Conservation (phyloP, 495 filamentous ascomycete species). For the Penicillium waksmanii region DNA sequence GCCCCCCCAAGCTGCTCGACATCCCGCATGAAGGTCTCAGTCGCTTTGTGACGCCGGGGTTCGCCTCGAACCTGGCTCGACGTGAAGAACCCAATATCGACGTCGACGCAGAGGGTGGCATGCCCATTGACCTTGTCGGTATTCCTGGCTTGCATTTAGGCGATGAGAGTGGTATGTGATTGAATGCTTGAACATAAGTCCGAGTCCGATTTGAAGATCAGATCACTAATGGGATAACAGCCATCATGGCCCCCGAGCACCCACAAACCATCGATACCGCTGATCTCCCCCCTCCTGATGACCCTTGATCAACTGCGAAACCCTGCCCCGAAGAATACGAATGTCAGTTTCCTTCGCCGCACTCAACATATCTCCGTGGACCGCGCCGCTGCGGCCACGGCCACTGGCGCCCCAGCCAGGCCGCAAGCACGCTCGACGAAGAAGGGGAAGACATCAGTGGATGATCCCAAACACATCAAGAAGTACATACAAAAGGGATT, state of each 20-base stretch:
- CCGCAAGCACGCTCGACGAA: conserved; percentile 47
- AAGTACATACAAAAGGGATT: conserved; percentile 84
- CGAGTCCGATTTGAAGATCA: background rate
- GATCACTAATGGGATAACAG: conserved; percentile 44
- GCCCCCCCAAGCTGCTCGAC: conserved; percentile 90
- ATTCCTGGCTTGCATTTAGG: conserved; percentile 93
- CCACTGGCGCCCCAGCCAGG: conserved; percentile 38
- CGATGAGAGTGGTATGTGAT: conserved; percentile 85
- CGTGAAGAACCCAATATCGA: conserved; percentile 96
- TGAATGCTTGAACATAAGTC: background rate
- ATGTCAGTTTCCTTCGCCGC: conserved; percentile 89
- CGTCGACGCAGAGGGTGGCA: conserved; percentile 95
- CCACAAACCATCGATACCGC: conserved; percentile 73
- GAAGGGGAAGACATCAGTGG: conserved; percentile 54
- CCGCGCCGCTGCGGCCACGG: conserved; percentile 44
- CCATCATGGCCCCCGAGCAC: conserved; percentile 76
- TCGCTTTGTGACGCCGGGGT: conserved; percentile 84
- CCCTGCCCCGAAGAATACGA: conserved; percentile 66
- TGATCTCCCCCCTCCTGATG: conserved; percentile 78
- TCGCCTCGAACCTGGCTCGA: conserved; percentile 82
- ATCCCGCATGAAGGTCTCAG: conserved; percentile 90
- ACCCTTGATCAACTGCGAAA: conserved; percentile 82
- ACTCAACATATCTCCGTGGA: conserved; percentile 93
- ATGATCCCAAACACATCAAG: conserved; percentile 82
- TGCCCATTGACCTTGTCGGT: conserved; percentile 94